Base-by-base conservation (phyloP, 352 stramenopile genomes). In the Globisporangium viniferum region DNA sequence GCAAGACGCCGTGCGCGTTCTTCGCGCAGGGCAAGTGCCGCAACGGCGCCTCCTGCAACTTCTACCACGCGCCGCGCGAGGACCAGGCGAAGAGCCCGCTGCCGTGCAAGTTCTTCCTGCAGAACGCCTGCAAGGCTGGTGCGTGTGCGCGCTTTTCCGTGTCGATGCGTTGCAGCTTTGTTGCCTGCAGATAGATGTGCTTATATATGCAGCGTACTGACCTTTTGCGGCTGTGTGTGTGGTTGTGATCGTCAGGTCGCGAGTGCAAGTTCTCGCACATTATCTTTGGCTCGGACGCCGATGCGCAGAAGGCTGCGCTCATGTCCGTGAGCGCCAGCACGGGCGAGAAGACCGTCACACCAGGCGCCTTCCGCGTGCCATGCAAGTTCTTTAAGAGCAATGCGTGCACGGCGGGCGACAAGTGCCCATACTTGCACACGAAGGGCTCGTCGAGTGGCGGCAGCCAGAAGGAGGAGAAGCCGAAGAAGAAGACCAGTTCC, bases 311-410 rank as follows among this genome's bases (percentile, higher is more conserved):
- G 44, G 66, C 64, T 9, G 59, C 65, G 10, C 59, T 66, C 44
- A 81, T 65, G 29, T 59, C 59, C 2, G 73, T 85, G 35, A 88
- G 74, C 49, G 57, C 66, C 48, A 82, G 62, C 27, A 88, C 72
- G 20, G 78, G 81, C 15, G 77, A 92, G 51, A 82, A 74, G 54
- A 79, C 62, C 18, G 57, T 83, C 24, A 57, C 68, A 15, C 74
- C 81, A 4, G 82, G 82, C 10, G 72, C 78, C 29, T 88, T 86
- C 41, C 69, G 75, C 12, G 72, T 86, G 46, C 73, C 76, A 0
- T 94, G 89, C 76, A 89, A 80, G 62, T 96, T 93, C 51, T 92
- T 92, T 67, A 77, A 89, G 67, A 78, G 74, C 41, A 79, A 78
- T 33, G 79, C 76, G 55, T 96, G 88, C 79, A 72, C 81, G 41